A percentile compares a stretch with the other conserved stretches of the same genome.
Evolutionary conservation across 768 basidiomycete species (phyloP).

Genomic region (Arthromyces matolae): DNA sequence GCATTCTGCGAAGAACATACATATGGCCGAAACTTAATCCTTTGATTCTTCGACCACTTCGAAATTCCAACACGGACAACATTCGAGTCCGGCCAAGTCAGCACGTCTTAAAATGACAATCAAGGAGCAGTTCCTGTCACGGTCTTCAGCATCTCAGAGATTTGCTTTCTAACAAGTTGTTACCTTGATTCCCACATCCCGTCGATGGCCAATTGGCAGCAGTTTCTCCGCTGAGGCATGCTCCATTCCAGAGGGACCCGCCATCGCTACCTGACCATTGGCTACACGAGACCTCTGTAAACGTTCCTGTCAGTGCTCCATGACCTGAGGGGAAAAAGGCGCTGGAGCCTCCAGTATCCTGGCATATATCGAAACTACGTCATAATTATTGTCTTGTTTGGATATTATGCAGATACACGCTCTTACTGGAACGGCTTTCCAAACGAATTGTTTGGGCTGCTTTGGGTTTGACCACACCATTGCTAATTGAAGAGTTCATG

Average conservation of each 20-base stretch:
- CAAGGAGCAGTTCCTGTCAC: conserved; percentile 17
- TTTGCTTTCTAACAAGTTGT: background rate
- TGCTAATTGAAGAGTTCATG: conserved; percentile 20
- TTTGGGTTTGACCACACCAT: conserved; percentile 52
- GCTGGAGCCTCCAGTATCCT: conserved; percentile 48
- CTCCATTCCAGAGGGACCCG: conserved; percentile 39
- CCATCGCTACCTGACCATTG: conserved; percentile 57
- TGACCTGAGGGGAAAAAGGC: conserved; percentile 58
- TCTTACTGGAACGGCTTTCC: conserved; percentile 48
- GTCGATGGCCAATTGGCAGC: conserved; percentile 48
- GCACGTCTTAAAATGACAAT: background rate
- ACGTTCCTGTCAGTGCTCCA: conserved; percentile 50
- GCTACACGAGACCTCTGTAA: conserved; percentile 52
- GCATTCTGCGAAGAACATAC: conserved; percentile 19
- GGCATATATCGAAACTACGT: conserved; percentile 56
- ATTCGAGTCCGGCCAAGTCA: background rate
- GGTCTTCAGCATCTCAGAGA: background rate
- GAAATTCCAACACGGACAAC: conserved; percentile 15
- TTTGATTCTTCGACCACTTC: conserved; percentile 26
- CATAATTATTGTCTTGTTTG: background rate
- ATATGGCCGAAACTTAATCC: conserved; percentile 39
- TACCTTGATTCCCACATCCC: conserved; percentile 55
- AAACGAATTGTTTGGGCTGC: conserved; percentile 39
- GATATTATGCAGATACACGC: background rate
- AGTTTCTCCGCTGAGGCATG: conserved; percentile 48